Conservation (phyloP, 108 stramenopile genomes). For the Skeletonema grethae region DNA sequence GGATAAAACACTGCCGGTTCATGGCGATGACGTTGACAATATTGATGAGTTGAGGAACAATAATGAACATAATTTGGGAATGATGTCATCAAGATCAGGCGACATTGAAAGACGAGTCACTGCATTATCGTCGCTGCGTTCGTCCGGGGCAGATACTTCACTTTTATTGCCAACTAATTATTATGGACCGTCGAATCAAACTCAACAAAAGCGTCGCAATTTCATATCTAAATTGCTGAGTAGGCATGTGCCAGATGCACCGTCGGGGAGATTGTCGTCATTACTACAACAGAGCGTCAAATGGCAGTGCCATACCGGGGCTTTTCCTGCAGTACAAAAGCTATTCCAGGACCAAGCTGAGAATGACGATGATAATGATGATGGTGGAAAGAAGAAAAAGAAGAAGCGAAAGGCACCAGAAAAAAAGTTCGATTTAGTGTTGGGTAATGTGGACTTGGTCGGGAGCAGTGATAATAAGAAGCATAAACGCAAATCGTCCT, state of each 20-base stretch:
- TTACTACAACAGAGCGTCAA: conserved; percentile 91
- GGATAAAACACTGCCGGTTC: conserved; percentile 16
- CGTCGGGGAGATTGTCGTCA: conserved; percentile 70
- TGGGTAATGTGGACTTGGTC: conserved; percentile 54
- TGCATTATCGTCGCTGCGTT: conserved; percentile 51
- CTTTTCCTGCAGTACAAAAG: conserved; percentile 56
- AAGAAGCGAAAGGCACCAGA: conserved; percentile 39
- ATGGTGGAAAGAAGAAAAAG: conserved; percentile 32
- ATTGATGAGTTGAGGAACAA: conserved; percentile 1
- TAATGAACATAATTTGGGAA: conserved; percentile 11
- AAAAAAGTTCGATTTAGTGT: conserved; percentile 73
- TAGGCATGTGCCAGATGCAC: conserved; percentile 63
- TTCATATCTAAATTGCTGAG: conserved; percentile 61
- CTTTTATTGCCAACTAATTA: conserved; percentile 46
- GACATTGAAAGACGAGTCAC: conserved; percentile 71
- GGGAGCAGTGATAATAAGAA: conserved; percentile 31
- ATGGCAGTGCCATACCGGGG: conserved; percentile 83
- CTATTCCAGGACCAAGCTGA: conserved; percentile 29
- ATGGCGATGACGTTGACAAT: conserved; percentile 21
- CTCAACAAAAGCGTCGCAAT: conserved; percentile 66
- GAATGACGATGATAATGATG: conserved; percentile 44
- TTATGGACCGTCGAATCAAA: conserved; percentile 46
- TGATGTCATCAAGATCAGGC: conserved; percentile 39
- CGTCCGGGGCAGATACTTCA: conserved; percentile 12
- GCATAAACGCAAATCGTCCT: conserved; percentile 16